Conservation (phyloP, 441 rosid species). For the Adansonia gregorii region DNA sequence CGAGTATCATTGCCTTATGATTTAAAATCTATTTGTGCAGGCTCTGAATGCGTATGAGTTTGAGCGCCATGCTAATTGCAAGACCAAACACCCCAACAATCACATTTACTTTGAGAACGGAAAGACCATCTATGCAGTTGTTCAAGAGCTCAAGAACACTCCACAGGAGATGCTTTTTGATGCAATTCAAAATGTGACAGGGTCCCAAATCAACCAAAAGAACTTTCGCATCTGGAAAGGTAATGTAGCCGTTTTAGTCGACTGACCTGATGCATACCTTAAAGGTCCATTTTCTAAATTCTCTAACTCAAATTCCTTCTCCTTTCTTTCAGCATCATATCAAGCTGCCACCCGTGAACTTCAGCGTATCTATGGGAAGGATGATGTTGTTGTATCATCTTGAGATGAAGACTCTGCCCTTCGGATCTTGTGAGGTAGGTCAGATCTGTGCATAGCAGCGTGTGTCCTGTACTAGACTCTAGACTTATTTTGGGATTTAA, state of each 20-base stretch:
- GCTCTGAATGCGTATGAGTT: conserved; percentile 55
- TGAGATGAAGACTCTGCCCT: conserved; percentile 39
- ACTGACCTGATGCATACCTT: background rate
- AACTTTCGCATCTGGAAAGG: conserved; percentile 54
- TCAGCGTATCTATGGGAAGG: conserved; percentile 54
- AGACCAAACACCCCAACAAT: conserved; percentile 61
- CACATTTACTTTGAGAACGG: conserved; percentile 58
- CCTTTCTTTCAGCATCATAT: conserved; percentile 44
- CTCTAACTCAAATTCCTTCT: conserved; percentile 24
- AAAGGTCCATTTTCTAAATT: conserved; percentile 12
- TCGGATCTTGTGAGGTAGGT: conserved; percentile 29
- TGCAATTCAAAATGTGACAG: conserved; percentile 44
- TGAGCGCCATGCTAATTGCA: conserved; percentile 61
- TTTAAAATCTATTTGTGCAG: conserved; percentile 37
- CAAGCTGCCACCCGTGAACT: conserved; percentile 57
- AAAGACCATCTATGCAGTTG: conserved; percentile 54
- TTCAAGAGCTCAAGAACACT: conserved; percentile 56
- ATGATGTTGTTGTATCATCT: conserved; percentile 36
- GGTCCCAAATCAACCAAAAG: conserved; percentile 49
- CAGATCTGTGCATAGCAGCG: conserved; percentile 35
- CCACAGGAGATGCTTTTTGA: conserved; percentile 52
- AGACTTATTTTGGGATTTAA: conserved; percentile 28
- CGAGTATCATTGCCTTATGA: conserved; percentile 8
- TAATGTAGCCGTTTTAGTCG: conserved; percentile 17
- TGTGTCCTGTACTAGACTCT: conserved; percentile 30